Evolutionary conservation across 2,329 filamentous ascomycete genomes (phyloP).

Genomic region (Trichophyton schoenleinii): DNA sequence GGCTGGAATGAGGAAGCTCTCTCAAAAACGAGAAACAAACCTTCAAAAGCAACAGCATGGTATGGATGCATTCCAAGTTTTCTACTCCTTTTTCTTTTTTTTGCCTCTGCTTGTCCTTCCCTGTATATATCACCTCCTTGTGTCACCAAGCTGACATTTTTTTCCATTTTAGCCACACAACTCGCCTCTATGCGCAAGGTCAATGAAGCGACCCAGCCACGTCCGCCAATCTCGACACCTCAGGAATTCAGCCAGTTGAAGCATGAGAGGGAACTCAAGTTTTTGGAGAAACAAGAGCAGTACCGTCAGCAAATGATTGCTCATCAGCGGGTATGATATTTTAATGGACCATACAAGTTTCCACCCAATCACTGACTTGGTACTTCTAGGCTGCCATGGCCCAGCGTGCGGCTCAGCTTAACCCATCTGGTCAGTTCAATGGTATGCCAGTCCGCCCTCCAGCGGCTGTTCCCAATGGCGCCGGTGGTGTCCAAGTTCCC

Average conservation of each 20-base stretch:
- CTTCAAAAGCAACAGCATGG: slow-evolving; percentile 78
- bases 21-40: slow-evolving; percentile 80
- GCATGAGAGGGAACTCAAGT: slow-evolving; percentile 67
- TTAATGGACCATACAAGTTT: not conserved
- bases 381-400: slow-evolving; percentile 28
- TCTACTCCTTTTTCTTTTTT: not conserved
- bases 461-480: not conserved
- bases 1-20: slow-evolving; percentile 88
- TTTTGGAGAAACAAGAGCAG: slow-evolving; percentile 44
- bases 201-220: slow-evolving; percentile 53
- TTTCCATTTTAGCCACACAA: slow-evolving; percentile 39
- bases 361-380: not conserved
- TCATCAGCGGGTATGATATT: slow-evolving; percentile 36
- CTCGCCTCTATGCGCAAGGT: slow-evolving; percentile 72
- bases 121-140: not conserved
- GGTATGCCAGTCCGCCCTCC: not conserved
- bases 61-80: slow-evolving; percentile 20
- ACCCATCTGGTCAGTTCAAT: slow-evolving; percentile 2
- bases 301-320: slow-evolving; percentile 52
- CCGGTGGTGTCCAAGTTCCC: not conserved
- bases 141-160: slow-evolving; percentile 11
- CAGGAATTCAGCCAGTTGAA: slow-evolving; percentile 83
- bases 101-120: not conserved
- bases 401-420: slow-evolving; percentile 31
- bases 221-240: slow-evolving; percentile 57